phyloP scores from a whole-genome alignment of 352 stramenopile genomes.

The Phytophthora cajani region DNA sequence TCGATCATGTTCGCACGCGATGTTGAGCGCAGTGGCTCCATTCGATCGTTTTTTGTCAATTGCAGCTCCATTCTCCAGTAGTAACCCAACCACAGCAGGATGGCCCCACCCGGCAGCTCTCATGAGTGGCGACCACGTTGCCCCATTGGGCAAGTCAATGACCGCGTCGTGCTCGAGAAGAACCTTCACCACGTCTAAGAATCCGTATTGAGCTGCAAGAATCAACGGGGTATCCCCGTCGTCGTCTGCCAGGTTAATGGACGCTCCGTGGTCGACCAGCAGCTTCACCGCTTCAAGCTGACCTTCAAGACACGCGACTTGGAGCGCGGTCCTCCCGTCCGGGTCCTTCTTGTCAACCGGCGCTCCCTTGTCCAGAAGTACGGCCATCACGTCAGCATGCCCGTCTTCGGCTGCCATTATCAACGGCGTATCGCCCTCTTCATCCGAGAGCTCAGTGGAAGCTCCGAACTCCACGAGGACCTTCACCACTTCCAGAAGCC shows the following conservation, averaged over 20 bases:
- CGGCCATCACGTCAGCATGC: neutral
- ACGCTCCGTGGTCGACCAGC: neutral
- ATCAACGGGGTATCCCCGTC: neutral
- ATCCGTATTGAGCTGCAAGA: neutral
- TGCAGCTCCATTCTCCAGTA: neutral
- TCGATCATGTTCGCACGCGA: slow-evolving; percentile 7
- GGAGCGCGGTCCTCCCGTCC: neutral
- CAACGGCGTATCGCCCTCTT: slow-evolving; percentile 6
- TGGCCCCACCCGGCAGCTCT: neutral
- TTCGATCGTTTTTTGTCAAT: neutral
- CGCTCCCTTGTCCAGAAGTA: neutral
- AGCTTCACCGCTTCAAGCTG: neutral
- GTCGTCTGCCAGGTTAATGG: neutral
- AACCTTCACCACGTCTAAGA: neutral
- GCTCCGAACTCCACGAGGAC: slow-evolving; percentile 2
- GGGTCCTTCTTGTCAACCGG: neutral
- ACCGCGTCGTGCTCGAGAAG: neutral
- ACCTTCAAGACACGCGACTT: neutral
- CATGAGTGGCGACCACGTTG: neutral
- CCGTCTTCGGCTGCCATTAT: slow-evolving; percentile 3
- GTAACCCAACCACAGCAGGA: neutral
- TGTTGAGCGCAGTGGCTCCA: slow-evolving; percentile 6
- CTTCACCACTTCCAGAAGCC: slow-evolving; percentile 2
- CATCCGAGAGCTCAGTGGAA: neutral
- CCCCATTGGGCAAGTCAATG: neutral